Conservation (phyloP, 1,139 yeast species). For the Taphrina confusa region DNA sequence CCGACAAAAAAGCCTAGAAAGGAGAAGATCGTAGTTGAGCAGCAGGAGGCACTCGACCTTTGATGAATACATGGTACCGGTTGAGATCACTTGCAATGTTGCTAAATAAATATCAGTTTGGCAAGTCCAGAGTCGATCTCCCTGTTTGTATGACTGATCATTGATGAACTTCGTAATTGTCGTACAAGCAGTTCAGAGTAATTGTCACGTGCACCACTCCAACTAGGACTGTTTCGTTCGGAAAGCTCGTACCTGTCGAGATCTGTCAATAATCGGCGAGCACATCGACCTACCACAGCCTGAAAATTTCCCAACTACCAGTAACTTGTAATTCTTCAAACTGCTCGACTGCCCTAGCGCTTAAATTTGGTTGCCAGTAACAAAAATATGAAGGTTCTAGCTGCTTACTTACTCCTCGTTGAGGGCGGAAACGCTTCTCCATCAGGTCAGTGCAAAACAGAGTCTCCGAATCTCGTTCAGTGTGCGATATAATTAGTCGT, state of each 20-base stretch:
- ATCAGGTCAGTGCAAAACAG: conserved; percentile 60
- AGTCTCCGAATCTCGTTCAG: not conserved
- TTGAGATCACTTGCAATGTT: too few relatives aligned
- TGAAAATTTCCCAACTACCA: conserved; percentile 9
- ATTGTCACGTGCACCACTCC: not conserved
- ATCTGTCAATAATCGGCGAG: not conserved
- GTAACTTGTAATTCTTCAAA: not conserved
- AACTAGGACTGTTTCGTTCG: conserved; percentile 1
- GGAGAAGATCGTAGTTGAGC: too few relatives aligned
- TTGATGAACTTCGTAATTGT: not conserved
- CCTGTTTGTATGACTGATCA: too few relatives aligned
- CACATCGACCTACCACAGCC: not conserved
- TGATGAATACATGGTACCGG: too few relatives aligned
- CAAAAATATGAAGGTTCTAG: conserved; percentile 53
- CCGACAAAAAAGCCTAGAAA: too few relatives aligned
- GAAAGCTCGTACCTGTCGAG: not conserved
- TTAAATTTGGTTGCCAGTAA: conserved; percentile 20
- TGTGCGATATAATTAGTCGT: not conserved
- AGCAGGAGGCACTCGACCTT: too few relatives aligned
- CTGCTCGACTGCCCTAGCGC: conserved; percentile 22
- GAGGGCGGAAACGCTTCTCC: conserved; percentile 64
- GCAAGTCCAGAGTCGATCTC: too few relatives aligned
- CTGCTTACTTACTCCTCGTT: conserved; percentile 54
- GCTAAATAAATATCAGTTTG: too few relatives aligned
- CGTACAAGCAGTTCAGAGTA: not conserved